A percentile compares a stretch with the other conserved stretches of the same genome.
Conservation (phyloP, 495 filamentous ascomycete genomes). For the Umbilicaria muhlenbergii region DNA sequence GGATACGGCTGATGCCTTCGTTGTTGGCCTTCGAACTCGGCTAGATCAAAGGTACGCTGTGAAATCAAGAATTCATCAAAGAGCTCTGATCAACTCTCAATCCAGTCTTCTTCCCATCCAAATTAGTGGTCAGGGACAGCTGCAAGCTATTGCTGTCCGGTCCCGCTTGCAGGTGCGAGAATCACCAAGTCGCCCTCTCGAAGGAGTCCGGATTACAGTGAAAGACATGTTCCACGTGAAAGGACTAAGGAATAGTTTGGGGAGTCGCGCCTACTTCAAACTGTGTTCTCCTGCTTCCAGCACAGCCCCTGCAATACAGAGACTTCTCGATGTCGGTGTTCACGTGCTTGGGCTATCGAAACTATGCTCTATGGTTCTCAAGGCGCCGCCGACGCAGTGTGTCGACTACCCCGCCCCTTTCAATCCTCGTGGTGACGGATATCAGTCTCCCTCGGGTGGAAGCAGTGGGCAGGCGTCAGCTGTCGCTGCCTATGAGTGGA, state of each 20-base stretch:
- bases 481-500: constrained; percentile 30
- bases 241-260: constrained; percentile 23
- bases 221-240: constrained; percentile 28
- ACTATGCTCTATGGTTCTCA: constrained; percentile 19
- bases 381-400: not conserved
- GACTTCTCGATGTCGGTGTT: constrained; percentile 24
- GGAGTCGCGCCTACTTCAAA: constrained; percentile 24
- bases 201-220: constrained; percentile 23
- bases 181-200: constrained; percentile 23
- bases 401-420: constrained; percentile 22
- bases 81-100: too few relatives aligned
- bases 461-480: constrained; percentile 19
- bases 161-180: constrained; percentile 20
- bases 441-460: constrained; percentile 23
- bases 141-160: constrained; percentile 26
- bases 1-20: too few relatives aligned
- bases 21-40: too few relatives aligned
- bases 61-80: too few relatives aligned
- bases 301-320: constrained; percentile 20
- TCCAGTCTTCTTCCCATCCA: too few relatives aligned
- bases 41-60: too few relatives aligned
- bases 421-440: constrained; percentile 36
- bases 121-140: too few relatives aligned
- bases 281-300: constrained; percentile 16
- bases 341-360: constrained; percentile 30